Conservation (phyloP, 2,329 filamentous ascomycete genomes). For the Penicillium hesseltinei region DNA sequence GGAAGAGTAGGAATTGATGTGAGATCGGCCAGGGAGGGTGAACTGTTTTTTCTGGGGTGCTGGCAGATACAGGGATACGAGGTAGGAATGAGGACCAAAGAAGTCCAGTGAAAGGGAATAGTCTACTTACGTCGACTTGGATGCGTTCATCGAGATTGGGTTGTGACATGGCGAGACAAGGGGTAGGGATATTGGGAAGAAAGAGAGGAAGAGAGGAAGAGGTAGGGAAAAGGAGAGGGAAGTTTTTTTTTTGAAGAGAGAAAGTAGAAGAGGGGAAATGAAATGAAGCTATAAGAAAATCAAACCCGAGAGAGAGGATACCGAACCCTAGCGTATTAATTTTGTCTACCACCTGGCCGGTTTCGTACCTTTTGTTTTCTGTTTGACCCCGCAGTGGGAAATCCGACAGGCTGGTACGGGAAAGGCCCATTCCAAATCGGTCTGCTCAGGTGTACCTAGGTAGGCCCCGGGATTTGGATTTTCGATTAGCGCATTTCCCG, state of each 20-base stretch:
- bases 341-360: background rate
- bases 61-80: background rate
- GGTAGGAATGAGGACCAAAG: background rate
- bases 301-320: slow-evolving; percentile 16
- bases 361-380: slow-evolving; percentile 1
- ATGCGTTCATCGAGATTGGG: slow-evolving; percentile 33
- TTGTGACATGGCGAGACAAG: slow-evolving; percentile 24
- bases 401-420: slow-evolving; percentile 3
- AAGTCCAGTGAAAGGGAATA: background rate
- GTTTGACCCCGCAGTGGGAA: background rate
- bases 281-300: slow-evolving; percentile 9
- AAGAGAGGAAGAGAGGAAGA: background rate
- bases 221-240: too few species aligned
- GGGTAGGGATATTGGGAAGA: background rate
- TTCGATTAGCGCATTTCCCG: background rate
- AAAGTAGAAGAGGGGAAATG: slow-evolving; percentile 1
- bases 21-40: background rate
- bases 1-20: background rate
- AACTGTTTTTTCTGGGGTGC: background rate
- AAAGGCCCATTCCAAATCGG: slow-evolving; percentile 3
- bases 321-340: slow-evolving; percentile 5
- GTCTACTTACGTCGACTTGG: slow-evolving; percentile 34
- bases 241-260: background rate
- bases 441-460: background rate
- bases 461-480: background rate